These are phyloP conservation scores for Didymella exigua DNA, from an alignment of 2,329 filamentous ascomycete genomes.

Conservation along the genomic window DNA sequence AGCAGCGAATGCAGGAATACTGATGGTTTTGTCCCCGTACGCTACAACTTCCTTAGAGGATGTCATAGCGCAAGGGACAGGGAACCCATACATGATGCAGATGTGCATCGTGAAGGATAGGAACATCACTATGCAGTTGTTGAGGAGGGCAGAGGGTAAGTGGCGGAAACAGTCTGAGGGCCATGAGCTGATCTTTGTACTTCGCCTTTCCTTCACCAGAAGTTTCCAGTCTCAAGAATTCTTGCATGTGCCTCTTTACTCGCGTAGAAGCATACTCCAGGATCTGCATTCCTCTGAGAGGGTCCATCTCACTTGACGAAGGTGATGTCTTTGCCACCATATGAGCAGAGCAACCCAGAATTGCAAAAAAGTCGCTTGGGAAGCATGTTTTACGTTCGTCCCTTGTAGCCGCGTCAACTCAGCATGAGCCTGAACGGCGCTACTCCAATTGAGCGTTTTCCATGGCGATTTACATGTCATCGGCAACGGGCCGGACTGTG, in stretches of 20 bases:
- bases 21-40: constrained; percentile 66
- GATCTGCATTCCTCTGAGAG: constrained; percentile 6
- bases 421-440: constrained; percentile 19
- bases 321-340: constrained; percentile 4
- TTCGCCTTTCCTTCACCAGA: constrained; percentile 19
- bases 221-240: constrained; percentile 19
- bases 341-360: constrained; percentile 21
- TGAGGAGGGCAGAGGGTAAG: constrained; percentile 53
- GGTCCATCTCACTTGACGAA: neutral
- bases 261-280: constrained; percentile 13
- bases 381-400: constrained; percentile 20
- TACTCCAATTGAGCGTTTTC: constrained; percentile 22
- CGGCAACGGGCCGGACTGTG: constrained; percentile 22
- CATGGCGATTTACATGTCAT: constrained; percentile 24
- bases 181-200: constrained; percentile 28
- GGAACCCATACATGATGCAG: constrained; percentile 56
- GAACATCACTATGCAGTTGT: constrained; percentile 48
- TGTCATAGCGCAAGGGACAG: constrained; percentile 58
- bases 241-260: constrained; percentile 23
- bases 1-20: constrained; percentile 63
- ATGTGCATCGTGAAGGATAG: constrained; percentile 60
- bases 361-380: constrained; percentile 19
- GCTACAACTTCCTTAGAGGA: constrained; percentile 65
- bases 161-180: constrained; percentile 8
- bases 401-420: constrained; percentile 20